Base-by-base conservation (phyloP, 1,284 basidiomycete genomes). In the Sphaerobolus stellatus region DNA sequence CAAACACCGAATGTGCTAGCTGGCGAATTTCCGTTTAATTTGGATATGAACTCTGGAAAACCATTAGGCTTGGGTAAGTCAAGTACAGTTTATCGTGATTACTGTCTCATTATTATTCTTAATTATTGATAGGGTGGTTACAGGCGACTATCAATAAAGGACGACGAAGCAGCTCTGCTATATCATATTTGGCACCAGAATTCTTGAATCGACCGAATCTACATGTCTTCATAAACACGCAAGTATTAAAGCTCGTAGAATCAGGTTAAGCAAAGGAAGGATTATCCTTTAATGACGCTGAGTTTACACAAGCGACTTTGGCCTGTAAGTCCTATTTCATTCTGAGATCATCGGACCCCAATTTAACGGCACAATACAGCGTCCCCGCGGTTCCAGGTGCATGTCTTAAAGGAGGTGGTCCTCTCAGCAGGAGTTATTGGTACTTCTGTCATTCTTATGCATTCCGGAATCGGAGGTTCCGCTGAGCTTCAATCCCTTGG, bases 151-250 rank as follows among this genome's bases (percentile, higher is more conserved):
- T 70, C n/a, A 54, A 61, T 14, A 57, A 59, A 28, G 63, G 63
- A 5, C 54, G 58, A 22, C 62, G 71, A 44, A 67, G 66, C 34
- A 71, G 68, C 54, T 62, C 71, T 11, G 68, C 68, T 2, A 67
- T 68, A 2, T 62, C 66, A 5, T 68, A 69, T 44, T 56, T 68
- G 20, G 60, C 50, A 20, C 48, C 64, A 4, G 52, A 48, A 9
- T 61, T 57, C 45, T 62, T 64, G 16, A 38, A 46, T 5, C 63
- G 68, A 13, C 45, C 57, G 1, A 72, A 72, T 51, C 63, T 74
- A 4, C 64, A 71, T 56, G 61, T 73, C n/a, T 54, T 74, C 13
- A 52, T 72, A 36, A 64, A 68, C 29, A 63, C 70, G 2, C 64
- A 65, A 29, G 70, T 67, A 7, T 38, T 34, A 16, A 62, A 62